These are phyloP conservation scores for Helotiales sp. DNA, from an alignment of 2,329 filamentous ascomycete genomes.

Conservation along the genomic window DNA sequence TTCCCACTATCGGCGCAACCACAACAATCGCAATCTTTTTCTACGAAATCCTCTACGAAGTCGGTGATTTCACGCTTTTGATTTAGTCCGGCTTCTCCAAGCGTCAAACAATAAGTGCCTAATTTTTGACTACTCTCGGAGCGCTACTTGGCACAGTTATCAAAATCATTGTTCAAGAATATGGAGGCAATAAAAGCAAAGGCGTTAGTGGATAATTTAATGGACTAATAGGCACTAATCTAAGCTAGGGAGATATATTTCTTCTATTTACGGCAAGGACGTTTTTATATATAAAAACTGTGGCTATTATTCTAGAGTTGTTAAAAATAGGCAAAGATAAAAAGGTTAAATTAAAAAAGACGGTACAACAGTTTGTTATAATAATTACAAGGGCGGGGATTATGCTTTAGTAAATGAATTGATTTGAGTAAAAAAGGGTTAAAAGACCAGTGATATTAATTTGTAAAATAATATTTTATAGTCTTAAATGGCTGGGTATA, in stretches of 20 bases:
- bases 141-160: constrained; percentile 91
- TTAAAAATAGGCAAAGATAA: constrained; percentile 81
- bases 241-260: constrained; percentile 88
- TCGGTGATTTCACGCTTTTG: constrained; percentile 94
- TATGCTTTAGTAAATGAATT: constrained; percentile 73
- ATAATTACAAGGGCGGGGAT: constrained; percentile 88
- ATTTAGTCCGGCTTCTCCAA: constrained; percentile 97
- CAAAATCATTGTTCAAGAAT: constrained; percentile 92
- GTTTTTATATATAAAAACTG: constrained; percentile 93
- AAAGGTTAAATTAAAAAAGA: constrained; percentile 77
- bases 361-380: constrained; percentile 79
- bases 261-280: constrained; percentile 96
- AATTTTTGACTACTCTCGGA: constrained; percentile 91
- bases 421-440: too few relatives aligned
- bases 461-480: neutral
- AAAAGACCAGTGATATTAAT: too few relatives aligned
- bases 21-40: constrained; percentile 99
- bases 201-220: constrained; percentile 55
- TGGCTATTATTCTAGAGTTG: constrained; percentile 92
- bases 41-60: constrained; percentile 97
- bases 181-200: constrained; percentile 61
- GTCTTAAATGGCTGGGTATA: neutral
- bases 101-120: constrained; percentile 88
- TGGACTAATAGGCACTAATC: constrained; percentile 84
- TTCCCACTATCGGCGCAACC: constrained; percentile 91